Evolutionary conservation across 2,329 filamentous ascomycete species (phyloP).

Genomic region (Neobulgaria alba): DNA sequence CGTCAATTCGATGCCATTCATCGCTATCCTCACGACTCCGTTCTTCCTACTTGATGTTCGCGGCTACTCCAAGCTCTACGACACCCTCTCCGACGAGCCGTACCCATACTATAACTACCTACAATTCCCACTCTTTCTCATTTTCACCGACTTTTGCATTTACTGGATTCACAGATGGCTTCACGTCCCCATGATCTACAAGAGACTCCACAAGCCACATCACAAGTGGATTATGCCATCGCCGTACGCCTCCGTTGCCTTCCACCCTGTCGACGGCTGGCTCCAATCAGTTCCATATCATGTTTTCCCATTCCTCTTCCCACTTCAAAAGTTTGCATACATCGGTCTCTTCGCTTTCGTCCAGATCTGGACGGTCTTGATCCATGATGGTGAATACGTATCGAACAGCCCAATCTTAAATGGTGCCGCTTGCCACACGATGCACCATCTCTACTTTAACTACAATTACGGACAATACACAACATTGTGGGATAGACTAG

Average conservation of each 20-base stretch:
- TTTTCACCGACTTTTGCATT: conserved; percentile 84
- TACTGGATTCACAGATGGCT: conserved; percentile 87
- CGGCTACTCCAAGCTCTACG: conserved; percentile 82
- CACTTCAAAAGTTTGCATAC: conserved; percentile 84
- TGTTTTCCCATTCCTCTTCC: conserved; percentile 85
- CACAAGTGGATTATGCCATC: conserved; percentile 99
- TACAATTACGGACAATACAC: conserved; percentile 96
- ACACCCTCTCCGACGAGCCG: conserved; percentile 65
- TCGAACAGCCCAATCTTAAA: conserved; percentile 88
- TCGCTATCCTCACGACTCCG: conserved; percentile 72
- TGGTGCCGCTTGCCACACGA: conserved; percentile 85
- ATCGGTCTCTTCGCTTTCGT: conserved; percentile 82
- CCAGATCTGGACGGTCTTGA: conserved; percentile 95
- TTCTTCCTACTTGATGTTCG: conserved; percentile 78
- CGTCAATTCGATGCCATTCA: conserved; percentile 66
- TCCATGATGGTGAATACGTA: conserved; percentile 91
- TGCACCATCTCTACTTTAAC: conserved; percentile 83
- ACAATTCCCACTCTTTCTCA: conserved; percentile 81
- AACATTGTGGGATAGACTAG: conserved; percentile 82
- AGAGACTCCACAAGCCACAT: conserved; percentile 87
- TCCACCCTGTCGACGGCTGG: conserved; percentile 90
- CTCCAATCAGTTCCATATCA: conserved; percentile 87
- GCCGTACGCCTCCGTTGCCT: conserved; percentile 84
- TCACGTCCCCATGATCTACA: conserved; percentile 76
- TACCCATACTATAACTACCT: conserved; percentile 68